A percentile compares a stretch with the other conserved stretches of the same genome.
Evolutionary conservation across 768 basidiomycete genomes (phyloP).

Genomic region (Hygrophorus russula): DNA sequence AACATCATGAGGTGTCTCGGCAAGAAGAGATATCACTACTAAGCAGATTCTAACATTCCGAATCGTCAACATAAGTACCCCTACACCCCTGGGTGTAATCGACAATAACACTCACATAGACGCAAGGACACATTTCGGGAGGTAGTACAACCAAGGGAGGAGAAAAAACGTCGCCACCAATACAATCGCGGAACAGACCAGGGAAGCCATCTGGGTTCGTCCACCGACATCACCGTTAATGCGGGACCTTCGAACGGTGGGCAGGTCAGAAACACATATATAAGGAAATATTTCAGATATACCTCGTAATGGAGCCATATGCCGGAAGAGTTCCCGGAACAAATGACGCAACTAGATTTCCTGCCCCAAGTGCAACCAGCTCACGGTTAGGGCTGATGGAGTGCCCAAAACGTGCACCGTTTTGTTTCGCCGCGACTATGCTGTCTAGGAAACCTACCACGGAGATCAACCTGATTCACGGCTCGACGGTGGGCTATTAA

Average conservation of each 20-base stretch:
- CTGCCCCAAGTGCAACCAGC: slow-evolving; percentile 82
- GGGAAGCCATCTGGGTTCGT: slow-evolving; percentile 79
- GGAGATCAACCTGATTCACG: slow-evolving; percentile 47
- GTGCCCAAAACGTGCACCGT: slow-evolving; percentile 73
- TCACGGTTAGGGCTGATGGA: slow-evolving; percentile 91
- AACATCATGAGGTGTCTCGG: slow-evolving; percentile 82
- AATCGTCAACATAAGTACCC: background rate
- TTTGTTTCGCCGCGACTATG: slow-evolving; percentile 93
- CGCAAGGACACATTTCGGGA: slow-evolving; percentile 88
- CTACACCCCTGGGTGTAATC: background rate
- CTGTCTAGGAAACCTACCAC: slow-evolving; percentile 90
- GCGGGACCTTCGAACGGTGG: slow-evolving; percentile 40
- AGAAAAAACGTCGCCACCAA: slow-evolving; percentile 85
- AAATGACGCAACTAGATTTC: slow-evolving; percentile 70
- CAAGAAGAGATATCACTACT: slow-evolving; percentile 75
- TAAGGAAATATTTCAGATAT: slow-evolving; percentile 5
- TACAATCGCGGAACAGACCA: slow-evolving; percentile 64
- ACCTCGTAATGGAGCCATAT: slow-evolving; percentile 90
- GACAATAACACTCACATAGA: slow-evolving; percentile 48
- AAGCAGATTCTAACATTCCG: slow-evolving; percentile 54
- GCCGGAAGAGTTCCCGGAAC: slow-evolving; percentile 86
- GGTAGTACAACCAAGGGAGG: slow-evolving; percentile 71
- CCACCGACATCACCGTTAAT: slow-evolving; percentile 87
- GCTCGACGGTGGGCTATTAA: background rate
- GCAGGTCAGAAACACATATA: slow-evolving; percentile 5